phyloP scores from a whole-genome alignment of 2,329 filamentous ascomycete species.

The Talaromyces verruculosus region DNA sequence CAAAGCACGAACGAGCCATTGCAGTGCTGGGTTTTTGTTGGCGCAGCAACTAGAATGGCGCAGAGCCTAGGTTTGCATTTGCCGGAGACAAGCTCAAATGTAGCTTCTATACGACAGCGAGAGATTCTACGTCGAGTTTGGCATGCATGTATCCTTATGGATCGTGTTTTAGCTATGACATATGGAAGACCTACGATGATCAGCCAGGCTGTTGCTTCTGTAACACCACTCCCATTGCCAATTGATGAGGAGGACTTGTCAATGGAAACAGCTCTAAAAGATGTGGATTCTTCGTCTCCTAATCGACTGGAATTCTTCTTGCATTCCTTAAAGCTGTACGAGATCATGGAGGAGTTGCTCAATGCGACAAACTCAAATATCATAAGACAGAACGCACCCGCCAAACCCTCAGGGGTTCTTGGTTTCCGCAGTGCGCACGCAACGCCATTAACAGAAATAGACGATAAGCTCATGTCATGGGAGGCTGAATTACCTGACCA shows the following conservation, averaged over 20 bases:
- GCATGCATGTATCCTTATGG: constrained; percentile 15
- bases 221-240: neutral
- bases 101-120: neutral
- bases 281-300: too few species aligned
- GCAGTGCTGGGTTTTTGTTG: constrained; percentile 13
- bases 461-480: too few species aligned
- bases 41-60: constrained; percentile 6
- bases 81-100: constrained; percentile 2
- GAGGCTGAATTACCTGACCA: neutral
- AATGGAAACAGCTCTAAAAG: too few species aligned
- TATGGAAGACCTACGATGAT: constrained; percentile 12
- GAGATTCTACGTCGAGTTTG: constrained; percentile 10
- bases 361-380: too few species aligned
- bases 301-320: constrained; percentile 1
- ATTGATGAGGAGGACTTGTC: neutral
- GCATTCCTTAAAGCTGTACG: too few species aligned
- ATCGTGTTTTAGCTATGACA: constrained; percentile 15
- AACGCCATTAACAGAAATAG: too few species aligned
- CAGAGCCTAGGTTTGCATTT: constrained; percentile 5
- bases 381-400: too few species aligned
- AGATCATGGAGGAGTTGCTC: too few species aligned
- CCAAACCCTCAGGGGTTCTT: too few species aligned
- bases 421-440: too few species aligned
- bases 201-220: neutral
- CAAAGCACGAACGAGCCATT: constrained; percentile 9